Evolutionary conservation across 2,329 filamentous ascomycete genomes (phyloP).

Genomic region (Neofusicoccum sp.): DNA sequence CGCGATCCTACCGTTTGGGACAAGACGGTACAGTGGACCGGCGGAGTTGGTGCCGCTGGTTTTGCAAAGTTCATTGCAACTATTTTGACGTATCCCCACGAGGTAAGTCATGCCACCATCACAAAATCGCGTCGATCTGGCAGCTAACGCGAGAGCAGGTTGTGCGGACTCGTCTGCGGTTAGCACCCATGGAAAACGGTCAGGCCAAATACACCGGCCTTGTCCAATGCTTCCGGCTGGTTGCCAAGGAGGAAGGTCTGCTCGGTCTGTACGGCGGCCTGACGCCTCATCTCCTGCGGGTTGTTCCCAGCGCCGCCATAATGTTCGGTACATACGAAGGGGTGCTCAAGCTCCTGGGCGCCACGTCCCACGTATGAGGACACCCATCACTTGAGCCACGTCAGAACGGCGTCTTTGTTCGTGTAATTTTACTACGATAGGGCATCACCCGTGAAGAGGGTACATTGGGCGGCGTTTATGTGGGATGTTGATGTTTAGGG

Average conservation of each 20-base stretch:
- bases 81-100: constrained; percentile 86
- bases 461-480: constrained; percentile 12
- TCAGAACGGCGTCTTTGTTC: neutral
- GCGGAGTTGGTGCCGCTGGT: constrained; percentile 77
- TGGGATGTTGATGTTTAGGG: constrained; percentile 5
- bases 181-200: constrained; percentile 74
- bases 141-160: constrained; percentile 53
- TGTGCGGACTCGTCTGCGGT: constrained; percentile 79
- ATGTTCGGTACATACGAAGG: constrained; percentile 86
- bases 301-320: constrained; percentile 89
- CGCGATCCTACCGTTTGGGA: constrained; percentile 72
- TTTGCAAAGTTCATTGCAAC: constrained; percentile 84
- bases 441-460: neutral
- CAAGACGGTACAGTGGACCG: constrained; percentile 73
- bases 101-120: constrained; percentile 56
- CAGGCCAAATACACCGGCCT: constrained; percentile 85
- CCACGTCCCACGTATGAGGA: constrained; percentile 44
- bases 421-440: neutral
- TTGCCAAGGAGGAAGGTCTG: constrained; percentile 87
- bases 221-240: constrained; percentile 82
- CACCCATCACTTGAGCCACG: neutral
- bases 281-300: constrained; percentile 87
- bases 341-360: constrained; percentile 52
- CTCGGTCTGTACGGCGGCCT: constrained; percentile 85
- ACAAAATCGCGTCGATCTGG: neutral